Evolutionary conservation across 129 eudicot species (phyloP), one percentile per base, ranked within the genome.

Genomic region (Pittosporum tobira): DNA sequence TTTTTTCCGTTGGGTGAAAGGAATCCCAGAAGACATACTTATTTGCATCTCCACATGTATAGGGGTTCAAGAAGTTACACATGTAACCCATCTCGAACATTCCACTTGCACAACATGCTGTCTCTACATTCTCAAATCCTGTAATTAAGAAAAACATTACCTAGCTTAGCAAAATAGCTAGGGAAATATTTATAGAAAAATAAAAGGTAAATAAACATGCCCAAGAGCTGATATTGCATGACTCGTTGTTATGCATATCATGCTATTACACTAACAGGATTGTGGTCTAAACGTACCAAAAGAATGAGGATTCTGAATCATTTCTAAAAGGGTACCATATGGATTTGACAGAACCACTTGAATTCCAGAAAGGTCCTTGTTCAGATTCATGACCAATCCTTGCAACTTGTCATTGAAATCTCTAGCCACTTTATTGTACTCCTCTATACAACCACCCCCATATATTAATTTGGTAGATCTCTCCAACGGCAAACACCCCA

Each of bases 11-110:
- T 20, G 93, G 93, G 25, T 89, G 97, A 64, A 89, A 74, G 27
- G 97, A 69, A 71, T 88, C 96, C 96, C 96, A 88, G 57, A 88
- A 88, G 26, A 87, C 88, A 71, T 83, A 80, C 22, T 79, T 81
- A 24, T 81, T 74, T 23, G 95, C 88, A 69, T 65, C 77, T 30
- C 31, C 12, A 73, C 97, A 89, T 15, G 95, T 85, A 64, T 64
- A 81, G 2, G 88, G 84, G 67, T 62, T 82, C 8, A 42, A 38
- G 45, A 34, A 58, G 66, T 77, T 70, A 59, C 97, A 89, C 59
- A 82, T 10, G 65, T 77, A 85, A 64, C 95, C 65, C 88, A 77
- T 82, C 79, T 85, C 97, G 54, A 68, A 75, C 53, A 25, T 70
- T 55, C 95, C 97, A 1, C 80, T 80, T 15, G 82, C 93, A 38